A percentile compares a stretch with the other conserved stretches of the same genome.
Evolutionary conservation across 208 protist species (phyloP).

Genomic region (Leishmania major): DNA sequence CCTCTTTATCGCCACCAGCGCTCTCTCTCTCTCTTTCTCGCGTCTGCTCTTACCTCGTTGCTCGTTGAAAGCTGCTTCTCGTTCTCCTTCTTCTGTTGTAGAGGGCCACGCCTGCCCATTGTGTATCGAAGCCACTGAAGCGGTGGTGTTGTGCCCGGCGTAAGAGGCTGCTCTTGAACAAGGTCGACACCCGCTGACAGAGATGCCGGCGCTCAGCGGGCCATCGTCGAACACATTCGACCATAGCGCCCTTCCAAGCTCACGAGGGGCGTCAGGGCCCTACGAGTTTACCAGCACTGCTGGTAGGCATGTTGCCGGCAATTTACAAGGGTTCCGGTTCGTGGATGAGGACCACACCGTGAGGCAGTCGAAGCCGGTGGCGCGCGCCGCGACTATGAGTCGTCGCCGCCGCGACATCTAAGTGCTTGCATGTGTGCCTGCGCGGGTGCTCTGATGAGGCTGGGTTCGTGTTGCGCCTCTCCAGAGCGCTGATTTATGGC

Average conservation of each 20-base stretch:
- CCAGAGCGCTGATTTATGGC: background rate
- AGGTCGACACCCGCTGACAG: background rate
- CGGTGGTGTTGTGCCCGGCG: background rate
- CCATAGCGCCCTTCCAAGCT: slow-evolving; percentile 26
- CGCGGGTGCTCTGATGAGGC: background rate
- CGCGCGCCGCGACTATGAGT: slow-evolving; percentile 7
- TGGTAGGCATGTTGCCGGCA: slow-evolving; percentile 70
- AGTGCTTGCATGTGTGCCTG: background rate
- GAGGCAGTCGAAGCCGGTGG: background rate
- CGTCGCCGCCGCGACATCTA: slow-evolving; percentile 28
- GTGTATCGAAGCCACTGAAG: background rate
- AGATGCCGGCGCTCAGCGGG: background rate
- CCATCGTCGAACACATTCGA: slow-evolving; percentile 21
- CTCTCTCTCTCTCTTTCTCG: too few relatives aligned
- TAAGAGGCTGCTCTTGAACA: background rate
- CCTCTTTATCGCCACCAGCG: background rate
- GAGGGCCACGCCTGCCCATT: background rate
- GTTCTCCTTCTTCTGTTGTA: background rate
- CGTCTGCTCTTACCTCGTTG: background rate
- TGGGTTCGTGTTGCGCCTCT: background rate
- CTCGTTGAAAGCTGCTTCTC: background rate
- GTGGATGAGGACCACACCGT: slow-evolving; percentile 21
- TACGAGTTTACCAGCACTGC: slow-evolving; percentile 36
- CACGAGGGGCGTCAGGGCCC: slow-evolving; percentile 16
- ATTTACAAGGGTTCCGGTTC: slow-evolving; percentile 73